These are phyloP conservation scores for Solanum gracilifrons DNA, from an alignment of 257 asterid species.

Conservation along the genomic window DNA sequence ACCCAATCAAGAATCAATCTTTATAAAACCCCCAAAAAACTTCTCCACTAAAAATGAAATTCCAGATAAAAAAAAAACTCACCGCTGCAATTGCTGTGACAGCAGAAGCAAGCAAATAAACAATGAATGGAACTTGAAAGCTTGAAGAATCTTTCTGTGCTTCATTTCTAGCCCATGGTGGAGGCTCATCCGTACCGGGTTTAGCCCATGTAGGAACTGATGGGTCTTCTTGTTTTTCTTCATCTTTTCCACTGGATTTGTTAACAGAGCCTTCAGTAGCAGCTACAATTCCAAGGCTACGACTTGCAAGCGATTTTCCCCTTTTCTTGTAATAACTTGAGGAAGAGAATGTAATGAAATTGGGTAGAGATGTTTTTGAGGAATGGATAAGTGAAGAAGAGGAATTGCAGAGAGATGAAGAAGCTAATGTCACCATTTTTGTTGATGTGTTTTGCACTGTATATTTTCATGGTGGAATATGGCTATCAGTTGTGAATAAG, in stretches of 20 bases:
- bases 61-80: not conserved
- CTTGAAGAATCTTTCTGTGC: slow-evolving; percentile 46
- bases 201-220: slow-evolving; percentile 77
- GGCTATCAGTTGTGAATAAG: not conserved
- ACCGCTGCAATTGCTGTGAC: slow-evolving; percentile 96
- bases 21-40: not conserved
- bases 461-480: not conserved
- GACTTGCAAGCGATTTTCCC: not conserved
- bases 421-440: slow-evolving; percentile 10
- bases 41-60: not conserved
- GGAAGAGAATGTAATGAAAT: slow-evolving; percentile 6
- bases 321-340: slow-evolving; percentile 5
- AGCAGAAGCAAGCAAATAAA: slow-evolving; percentile 82
- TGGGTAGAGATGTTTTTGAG: slow-evolving; percentile 12
- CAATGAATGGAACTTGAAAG: slow-evolving; percentile 57
- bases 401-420: slow-evolving; percentile 13
- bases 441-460: not conserved
- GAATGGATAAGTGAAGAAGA: slow-evolving; percentile 7
- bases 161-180: slow-evolving; percentile 88
- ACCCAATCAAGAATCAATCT: slow-evolving; percentile 9
- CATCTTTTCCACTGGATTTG: slow-evolving; percentile 16
- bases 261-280: slow-evolving; percentile 49
- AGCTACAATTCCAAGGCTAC: slow-evolving; percentile 23
- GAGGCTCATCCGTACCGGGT: slow-evolving; percentile 71
- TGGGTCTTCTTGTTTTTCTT: slow-evolving; percentile 28